Base-by-base conservation (phyloP, 2,329 filamentous ascomycete species). In the Xylaria sp. region DNA sequence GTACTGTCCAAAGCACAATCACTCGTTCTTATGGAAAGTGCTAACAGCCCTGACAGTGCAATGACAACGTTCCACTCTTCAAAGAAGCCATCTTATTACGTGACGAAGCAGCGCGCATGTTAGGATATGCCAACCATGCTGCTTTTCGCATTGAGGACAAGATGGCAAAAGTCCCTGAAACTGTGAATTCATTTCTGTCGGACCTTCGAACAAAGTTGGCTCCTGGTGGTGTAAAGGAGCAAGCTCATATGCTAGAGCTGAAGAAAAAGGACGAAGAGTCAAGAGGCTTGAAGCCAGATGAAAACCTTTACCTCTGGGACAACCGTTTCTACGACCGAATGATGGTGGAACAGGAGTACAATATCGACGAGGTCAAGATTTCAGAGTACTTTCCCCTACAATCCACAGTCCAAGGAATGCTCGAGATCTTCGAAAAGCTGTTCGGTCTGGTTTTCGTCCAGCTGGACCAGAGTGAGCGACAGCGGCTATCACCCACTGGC, bases 371-470 rank as follows among this genome's bases (percentile, higher is more conserved):
- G 79, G 89, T 90, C 75, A 88, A 90, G 77, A 92, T 96, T 76
- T 90, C 93, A 10, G 91, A 96, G 81, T 96, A 94, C 81, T 96
- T 96, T 82, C 93, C 93, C 3, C 85, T 95, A 7, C 85, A 89
- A 69, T 87, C 89, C 15, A 94, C 92, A 0, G 90, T 96, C 60
- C 85, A 86, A 34, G 91, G 89, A 66, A 95, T 97, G 93, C 84
- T 96, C 57, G 87, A 89, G 75, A 95, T 95, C 75, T 96, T 96
- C 72, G 92, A 96, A 81, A 86, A 93, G 78, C 85, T 96, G 6
- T 94, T 97, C 73, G 93, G 93, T 18, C 85, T 97, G 44, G 88
- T 89, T 5, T 96, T 96, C 75, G 88, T 94, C 18, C 88, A 94
- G 81, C 84, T 96, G 28, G 86, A 85, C 57, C 84, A 87, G 3